Evolutionary conservation across 2,329 filamentous ascomycete genomes (phyloP).

Genomic region (Cladosporium colombiae): DNA sequence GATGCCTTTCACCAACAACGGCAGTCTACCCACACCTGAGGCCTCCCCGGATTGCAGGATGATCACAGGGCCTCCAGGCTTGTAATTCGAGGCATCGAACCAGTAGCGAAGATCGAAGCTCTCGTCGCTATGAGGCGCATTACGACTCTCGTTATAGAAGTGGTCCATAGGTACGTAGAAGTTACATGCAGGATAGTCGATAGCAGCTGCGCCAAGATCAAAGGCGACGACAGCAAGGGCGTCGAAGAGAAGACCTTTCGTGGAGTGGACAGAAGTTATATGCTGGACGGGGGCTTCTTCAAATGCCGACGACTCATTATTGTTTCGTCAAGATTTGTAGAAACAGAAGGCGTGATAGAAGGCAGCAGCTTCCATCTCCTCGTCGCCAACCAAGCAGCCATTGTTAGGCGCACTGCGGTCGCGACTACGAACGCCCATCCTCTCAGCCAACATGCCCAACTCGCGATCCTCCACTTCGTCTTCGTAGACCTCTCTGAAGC

Average conservation of each 20-base stretch:
- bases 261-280: neutral
- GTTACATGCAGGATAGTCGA: slow-evolving; percentile 50
- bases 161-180: slow-evolving; percentile 69
- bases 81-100: slow-evolving; percentile 77
- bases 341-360: slow-evolving; percentile 97
- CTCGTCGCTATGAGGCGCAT: slow-evolving; percentile 72
- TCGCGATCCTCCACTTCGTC: slow-evolving; percentile 83
- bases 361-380: slow-evolving; percentile 87
- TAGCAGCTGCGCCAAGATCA: neutral
- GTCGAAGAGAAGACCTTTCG: neutral
- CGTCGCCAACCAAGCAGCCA: slow-evolving; percentile 69
- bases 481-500: slow-evolving; percentile 88
- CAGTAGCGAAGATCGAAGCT: slow-evolving; percentile 76
- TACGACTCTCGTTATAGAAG: slow-evolving; percentile 76
- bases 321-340: slow-evolving; percentile 62
- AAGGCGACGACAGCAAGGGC: neutral
- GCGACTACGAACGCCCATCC: slow-evolving; percentile 88
- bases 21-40: slow-evolving; percentile 61
- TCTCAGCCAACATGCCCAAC: slow-evolving; percentile 81
- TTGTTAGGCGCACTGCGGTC: slow-evolving; percentile 51
- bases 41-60: slow-evolving; percentile 74
- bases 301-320: neutral
- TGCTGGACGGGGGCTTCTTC: neutral
- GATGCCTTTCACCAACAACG: slow-evolving; percentile 76
- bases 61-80: slow-evolving; percentile 76